These are phyloP conservation scores for Colletotrichum siamense DNA, from an alignment of 2,329 filamentous ascomycete species.

Conservation along the genomic window DNA sequence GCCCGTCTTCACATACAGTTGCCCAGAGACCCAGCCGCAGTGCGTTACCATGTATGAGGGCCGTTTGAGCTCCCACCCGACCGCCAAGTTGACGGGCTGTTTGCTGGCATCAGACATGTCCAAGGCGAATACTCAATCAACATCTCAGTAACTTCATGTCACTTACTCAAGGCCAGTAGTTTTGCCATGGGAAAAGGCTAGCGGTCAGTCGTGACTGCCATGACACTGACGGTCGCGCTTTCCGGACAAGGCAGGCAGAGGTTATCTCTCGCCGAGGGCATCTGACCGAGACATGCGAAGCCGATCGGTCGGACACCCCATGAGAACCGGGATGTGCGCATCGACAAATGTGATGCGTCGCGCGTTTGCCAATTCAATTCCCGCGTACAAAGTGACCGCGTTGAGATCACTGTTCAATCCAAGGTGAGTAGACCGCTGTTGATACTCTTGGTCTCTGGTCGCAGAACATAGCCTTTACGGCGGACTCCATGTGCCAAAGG, in stretches of 20 bases:
- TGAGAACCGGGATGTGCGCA: not conserved
- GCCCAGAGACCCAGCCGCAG: not conserved
- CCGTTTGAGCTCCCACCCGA: not conserved
- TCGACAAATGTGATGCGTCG: not conserved
- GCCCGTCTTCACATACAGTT: not conserved
- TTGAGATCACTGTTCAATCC: not conserved
- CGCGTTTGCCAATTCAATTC: not conserved
- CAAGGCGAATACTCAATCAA: not conserved
- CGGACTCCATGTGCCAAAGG: not conserved
- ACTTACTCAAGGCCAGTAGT: not conserved
- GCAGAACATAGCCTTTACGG: not conserved
- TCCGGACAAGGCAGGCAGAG: not conserved
- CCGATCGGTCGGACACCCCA: not conserved
- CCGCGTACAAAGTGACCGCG: not conserved
- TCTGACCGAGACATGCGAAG: not conserved
- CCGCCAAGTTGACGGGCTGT: not conserved
- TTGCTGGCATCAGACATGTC: not conserved
- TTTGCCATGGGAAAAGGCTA: not conserved
- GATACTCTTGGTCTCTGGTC: not conserved
- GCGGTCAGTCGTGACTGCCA: not conserved
- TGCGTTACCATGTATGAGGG: not conserved
- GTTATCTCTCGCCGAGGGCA: not conserved
- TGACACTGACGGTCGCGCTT: not conserved
- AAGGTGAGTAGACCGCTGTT: not conserved
- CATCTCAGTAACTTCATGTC: not conserved